Evolutionary conservation across 768 basidiomycete genomes (phyloP).

Genomic region (Tricholoma terreum): DNA sequence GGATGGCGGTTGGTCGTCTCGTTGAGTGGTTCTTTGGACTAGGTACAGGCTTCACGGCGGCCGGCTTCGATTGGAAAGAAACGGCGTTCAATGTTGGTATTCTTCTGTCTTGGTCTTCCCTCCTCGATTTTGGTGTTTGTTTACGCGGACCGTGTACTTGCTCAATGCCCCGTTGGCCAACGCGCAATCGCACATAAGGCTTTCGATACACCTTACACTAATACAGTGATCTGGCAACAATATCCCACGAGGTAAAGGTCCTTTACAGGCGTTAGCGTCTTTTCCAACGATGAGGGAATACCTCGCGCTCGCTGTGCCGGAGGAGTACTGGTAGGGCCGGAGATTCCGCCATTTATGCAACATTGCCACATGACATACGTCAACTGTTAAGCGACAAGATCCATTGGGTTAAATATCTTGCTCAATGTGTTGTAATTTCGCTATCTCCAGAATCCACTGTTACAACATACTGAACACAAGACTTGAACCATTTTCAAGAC

Average conservation of each 20-base stretch:
- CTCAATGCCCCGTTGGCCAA: slow-evolving; percentile 37
- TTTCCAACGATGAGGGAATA: background rate
- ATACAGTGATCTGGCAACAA: background rate
- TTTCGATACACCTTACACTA: slow-evolving; percentile 5
- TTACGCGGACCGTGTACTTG: slow-evolving; percentile 54
- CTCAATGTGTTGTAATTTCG: background rate
- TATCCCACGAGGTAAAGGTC: background rate
- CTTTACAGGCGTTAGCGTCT: background rate
- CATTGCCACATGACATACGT: background rate
- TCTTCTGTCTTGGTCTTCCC: slow-evolving; percentile 49
- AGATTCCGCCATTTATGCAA: background rate
- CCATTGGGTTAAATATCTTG: background rate
- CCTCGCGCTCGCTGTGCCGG: background rate
- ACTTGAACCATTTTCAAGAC: slow-evolving; percentile 54
- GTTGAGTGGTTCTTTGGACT: slow-evolving; percentile 45
- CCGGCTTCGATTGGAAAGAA: slow-evolving; percentile 35
- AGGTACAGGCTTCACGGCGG: slow-evolving; percentile 23
- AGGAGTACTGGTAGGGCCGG: background rate
- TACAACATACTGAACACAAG: slow-evolving; percentile 31
- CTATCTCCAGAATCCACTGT: slow-evolving; percentile 9
- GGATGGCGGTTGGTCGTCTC: slow-evolving; percentile 67
- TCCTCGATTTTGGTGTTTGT: slow-evolving; percentile 46
- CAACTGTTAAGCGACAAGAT: background rate
- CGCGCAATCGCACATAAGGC: slow-evolving; percentile 35
- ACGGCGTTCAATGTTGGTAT: slow-evolving; percentile 41